Base-by-base conservation (phyloP, 306 rosid species). In the Clitoria ternatea region DNA sequence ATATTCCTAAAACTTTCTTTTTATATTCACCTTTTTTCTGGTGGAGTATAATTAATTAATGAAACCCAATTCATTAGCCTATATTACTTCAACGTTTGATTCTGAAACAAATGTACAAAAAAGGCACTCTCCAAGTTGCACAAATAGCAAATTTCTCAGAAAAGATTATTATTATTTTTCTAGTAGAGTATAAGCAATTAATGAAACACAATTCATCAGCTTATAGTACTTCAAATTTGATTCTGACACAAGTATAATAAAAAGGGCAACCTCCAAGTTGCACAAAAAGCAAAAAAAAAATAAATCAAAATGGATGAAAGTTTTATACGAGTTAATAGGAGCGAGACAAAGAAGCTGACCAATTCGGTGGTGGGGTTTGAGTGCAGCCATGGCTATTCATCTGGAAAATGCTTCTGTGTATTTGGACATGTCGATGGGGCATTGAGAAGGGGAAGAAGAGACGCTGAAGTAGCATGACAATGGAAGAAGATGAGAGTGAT, bases 381-480 rank as follows among this genome's bases (percentile, higher is more conserved):
- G 89, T 57, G 96, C 97, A 23, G 95, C 96, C 86, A 91, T 78
- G 68, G 88, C 86, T 96, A 94, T 94, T 61, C 92, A 85, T n/a
- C 74, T 79, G 32, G 95, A 80, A 83, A 91, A 94, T 42, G 83
- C 81, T 84, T 89, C 84, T 67, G 48, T 80, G 81, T 89, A 87
- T 17, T 79, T 84, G 54, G 78, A 57, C 36, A 83, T 55, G 75
- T 91, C 90, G 15, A 77, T 59, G 32, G 86, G 30, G 61, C 81
- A 54, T 54, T 76, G 88, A 26, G 84, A 5, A 59, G 85, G 26
- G 47, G 81, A 47, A 65, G 73, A 81, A 64, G 64, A 77, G 14
- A 48, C 54, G 70, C 77, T 83, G 83, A 50, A 59, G 45, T 69
- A 77, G 47, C 73, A 70, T 47, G 77, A 3, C 36, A 49, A 17